These are phyloP conservation scores for Rhytidhysteron rufulum DNA, from an alignment of 2,329 filamentous ascomycete genomes.

Conservation along the genomic window DNA sequence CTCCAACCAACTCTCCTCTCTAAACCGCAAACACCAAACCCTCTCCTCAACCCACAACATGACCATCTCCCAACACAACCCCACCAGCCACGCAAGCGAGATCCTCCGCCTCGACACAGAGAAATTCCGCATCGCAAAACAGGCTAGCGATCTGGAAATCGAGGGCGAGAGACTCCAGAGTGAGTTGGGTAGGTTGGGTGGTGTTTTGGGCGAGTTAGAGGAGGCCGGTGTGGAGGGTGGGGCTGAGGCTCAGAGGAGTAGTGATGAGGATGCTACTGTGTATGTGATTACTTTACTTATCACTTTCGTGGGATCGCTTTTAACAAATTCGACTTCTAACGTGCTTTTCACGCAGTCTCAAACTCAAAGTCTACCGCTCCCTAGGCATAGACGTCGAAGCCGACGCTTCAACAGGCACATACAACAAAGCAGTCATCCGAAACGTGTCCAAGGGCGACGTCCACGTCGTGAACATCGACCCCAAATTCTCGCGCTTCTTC, in stretches of 20 bases:
- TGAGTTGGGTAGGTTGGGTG: constrained; percentile 71
- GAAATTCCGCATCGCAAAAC: constrained; percentile 93
- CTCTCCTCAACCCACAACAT: constrained; percentile 74
- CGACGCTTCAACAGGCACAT: constrained; percentile 68
- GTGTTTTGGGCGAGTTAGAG: constrained; percentile 76
- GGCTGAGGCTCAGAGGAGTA: constrained; percentile 48
- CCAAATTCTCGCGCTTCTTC: constrained; percentile 85
- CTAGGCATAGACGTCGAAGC: constrained; percentile 89
- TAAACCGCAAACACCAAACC: constrained; percentile 71
- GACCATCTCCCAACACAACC: constrained; percentile 69
- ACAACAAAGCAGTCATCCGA: constrained; percentile 77
- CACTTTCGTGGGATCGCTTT: background rate
- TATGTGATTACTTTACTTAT: constrained; percentile 28
- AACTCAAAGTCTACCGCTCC: constrained; percentile 86
- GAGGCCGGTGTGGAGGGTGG: constrained; percentile 79
- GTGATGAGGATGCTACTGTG: constrained; percentile 44
- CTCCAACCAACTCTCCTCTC: constrained; percentile 44
- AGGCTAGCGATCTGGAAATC: constrained; percentile 82
- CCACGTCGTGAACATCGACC: constrained; percentile 89
- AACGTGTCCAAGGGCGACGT: constrained; percentile 88
- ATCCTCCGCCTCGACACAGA: constrained; percentile 86
- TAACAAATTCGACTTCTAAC: background rate
- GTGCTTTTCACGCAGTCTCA: constrained; percentile 49
- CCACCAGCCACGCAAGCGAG: constrained; percentile 73
- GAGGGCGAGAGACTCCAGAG: constrained; percentile 88